Conservation (phyloP, 352 stramenopile species). For the Globisporangium carolinianum region DNA sequence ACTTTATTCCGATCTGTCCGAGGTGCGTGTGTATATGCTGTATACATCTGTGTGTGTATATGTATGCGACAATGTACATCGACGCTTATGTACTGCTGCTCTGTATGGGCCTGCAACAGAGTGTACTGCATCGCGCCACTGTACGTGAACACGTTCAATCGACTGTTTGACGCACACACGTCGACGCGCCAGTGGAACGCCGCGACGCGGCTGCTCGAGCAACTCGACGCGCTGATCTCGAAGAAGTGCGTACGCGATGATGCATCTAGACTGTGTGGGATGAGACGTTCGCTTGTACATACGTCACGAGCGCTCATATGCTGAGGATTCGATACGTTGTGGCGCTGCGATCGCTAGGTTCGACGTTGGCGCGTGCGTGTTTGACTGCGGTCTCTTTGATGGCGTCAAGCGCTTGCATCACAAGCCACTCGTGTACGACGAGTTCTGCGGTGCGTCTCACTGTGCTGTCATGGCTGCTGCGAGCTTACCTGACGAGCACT, state of each 20-base stretch:
- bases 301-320: no score
- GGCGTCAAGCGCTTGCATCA: conserved; percentile 76
- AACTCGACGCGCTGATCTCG: conserved; percentile 51
- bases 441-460: conserved; percentile 66
- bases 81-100: conserved; percentile 3
- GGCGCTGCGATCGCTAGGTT: conserved; percentile 29
- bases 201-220: conserved; percentile 65
- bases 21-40: conserved; percentile 23
- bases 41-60: no score
- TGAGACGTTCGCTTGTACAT: no score
- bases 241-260: conserved; percentile 34
- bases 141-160: conserved; percentile 74
- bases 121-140: conserved; percentile 74
- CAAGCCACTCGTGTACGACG: conserved; percentile 76
- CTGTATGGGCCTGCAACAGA: conserved; percentile 22
- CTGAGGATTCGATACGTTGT: no score
- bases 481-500: no score
- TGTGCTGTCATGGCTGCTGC: no score
- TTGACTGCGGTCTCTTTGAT: conserved; percentile 84
- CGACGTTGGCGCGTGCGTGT: conserved; percentile 71
- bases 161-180: conserved; percentile 57
- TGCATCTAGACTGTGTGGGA: not conserved
- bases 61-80: no score
- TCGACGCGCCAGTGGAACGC: conserved; percentile 60
- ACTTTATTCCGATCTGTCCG: conserved; percentile 74